These are phyloP conservation scores for Gaertneriomyces semiglobifer DNA, from an alignment of 192 early-diverging fungal species.

Conservation along the genomic window DNA sequence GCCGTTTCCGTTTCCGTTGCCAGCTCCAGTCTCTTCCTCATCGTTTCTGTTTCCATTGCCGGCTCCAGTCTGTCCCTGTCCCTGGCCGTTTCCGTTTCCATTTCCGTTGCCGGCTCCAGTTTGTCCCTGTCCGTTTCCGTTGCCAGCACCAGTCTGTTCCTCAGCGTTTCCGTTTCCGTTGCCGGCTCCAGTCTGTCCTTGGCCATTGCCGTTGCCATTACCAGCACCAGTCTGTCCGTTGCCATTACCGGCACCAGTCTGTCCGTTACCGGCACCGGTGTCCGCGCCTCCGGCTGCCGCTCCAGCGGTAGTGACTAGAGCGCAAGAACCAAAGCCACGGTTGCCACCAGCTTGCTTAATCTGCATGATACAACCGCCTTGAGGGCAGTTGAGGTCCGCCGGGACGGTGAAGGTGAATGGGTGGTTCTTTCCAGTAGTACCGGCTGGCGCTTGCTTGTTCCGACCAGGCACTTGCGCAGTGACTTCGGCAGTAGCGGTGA, in stretches of 20 bases:
- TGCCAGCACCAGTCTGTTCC: not conserved
- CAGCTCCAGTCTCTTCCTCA: too few relatives aligned
- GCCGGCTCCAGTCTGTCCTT: not conserved
- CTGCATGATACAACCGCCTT: slow-evolving; percentile 22
- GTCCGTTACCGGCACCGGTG: not conserved
- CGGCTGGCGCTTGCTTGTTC: slow-evolving; percentile 15
- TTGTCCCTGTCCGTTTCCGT: not conserved
- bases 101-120: not conserved
- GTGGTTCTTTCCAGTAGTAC: slow-evolving; percentile 11
- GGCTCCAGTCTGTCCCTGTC: too few relatives aligned
- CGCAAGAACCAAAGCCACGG: slow-evolving; percentile 20
- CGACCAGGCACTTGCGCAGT: slow-evolving; percentile 9
- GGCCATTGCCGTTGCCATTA: not conserved
- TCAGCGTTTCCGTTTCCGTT: not conserved
- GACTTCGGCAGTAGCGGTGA: slow-evolving; percentile 4
- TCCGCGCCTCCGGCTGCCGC: slow-evolving; percentile 3
- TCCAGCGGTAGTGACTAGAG: slow-evolving; percentile 3
- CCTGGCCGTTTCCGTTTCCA: too few relatives aligned
- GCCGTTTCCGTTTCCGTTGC: too few relatives aligned
- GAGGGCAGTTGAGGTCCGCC: slow-evolving; percentile 19
- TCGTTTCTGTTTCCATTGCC: too few relatives aligned
- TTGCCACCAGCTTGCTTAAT: slow-evolving; percentile 11
- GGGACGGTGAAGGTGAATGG: slow-evolving; percentile 21
- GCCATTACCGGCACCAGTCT: not conserved
- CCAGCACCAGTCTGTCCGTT: not conserved